Percentiles rank a stretch among this genome's conserved stretches.
phyloP scores from a whole-genome alignment of 257 asterid genomes.

The Sherardia arvensis region DNA sequence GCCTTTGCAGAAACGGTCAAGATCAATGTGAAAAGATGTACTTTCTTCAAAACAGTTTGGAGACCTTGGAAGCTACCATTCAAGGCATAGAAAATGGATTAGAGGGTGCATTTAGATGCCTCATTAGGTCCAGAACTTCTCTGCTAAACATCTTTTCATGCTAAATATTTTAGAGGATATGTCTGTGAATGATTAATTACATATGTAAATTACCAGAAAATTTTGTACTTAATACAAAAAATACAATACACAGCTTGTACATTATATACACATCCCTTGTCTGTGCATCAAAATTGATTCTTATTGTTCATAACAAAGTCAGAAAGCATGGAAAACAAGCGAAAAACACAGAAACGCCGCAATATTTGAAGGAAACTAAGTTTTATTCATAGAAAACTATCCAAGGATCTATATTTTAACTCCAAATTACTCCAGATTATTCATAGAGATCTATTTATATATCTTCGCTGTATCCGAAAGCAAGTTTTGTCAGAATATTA shows the following conservation, averaged over 20 bases:
- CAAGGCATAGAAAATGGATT: constrained; percentile 18
- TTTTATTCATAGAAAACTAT: too few relatives aligned
- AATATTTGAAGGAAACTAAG: not conserved
- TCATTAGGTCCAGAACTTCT: constrained; percentile 21
- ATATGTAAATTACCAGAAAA: constrained; percentile 3
- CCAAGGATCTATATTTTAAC: too few relatives aligned
- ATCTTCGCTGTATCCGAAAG: not conserved
- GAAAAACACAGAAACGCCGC: not conserved
- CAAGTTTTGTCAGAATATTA: not conserved
- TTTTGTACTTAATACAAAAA: constrained; percentile 1
- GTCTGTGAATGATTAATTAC: constrained; percentile 4
- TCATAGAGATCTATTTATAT: too few relatives aligned
- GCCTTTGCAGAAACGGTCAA: constrained; percentile 11
- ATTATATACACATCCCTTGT: not conserved
- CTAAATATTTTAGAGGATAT: constrained; percentile 6
- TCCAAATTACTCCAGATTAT: too few relatives aligned
- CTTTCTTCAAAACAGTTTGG: constrained; percentile 16
- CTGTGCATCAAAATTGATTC: not conserved
- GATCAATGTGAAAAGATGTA: constrained; percentile 10
- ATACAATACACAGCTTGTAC: not conserved
- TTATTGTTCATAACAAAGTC: not conserved
- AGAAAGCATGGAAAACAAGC: not conserved
- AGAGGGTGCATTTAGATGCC: constrained; percentile 23
- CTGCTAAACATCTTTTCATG: constrained; percentile 22
- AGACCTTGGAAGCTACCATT: constrained; percentile 14